phyloP scores from a whole-genome alignment of 495 filamentous ascomycete genomes.

The Lepidopterella palustris region DNA sequence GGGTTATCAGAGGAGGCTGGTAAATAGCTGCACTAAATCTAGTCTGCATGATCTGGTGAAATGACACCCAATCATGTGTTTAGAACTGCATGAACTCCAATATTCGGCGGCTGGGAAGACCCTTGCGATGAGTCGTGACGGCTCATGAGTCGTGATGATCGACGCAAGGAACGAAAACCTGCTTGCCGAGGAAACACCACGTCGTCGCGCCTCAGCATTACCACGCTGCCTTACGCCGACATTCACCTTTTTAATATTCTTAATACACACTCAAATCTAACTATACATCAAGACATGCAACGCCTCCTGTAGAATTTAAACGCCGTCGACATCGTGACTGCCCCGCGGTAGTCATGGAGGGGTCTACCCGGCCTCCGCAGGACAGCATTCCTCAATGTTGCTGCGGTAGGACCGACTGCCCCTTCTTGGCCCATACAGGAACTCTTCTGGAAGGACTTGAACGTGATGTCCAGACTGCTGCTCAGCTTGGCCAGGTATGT shows the following conservation, averaged over 20 bases:
- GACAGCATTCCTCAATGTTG: slow-evolving; percentile 54
- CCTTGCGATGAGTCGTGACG: too few relatives aligned
- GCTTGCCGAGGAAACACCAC: neutral
- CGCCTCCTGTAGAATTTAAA: neutral
- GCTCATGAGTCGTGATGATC: too few relatives aligned
- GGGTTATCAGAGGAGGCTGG: too few relatives aligned
- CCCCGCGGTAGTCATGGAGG: neutral
- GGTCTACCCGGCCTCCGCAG: neutral
- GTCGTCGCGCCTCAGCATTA: neutral
- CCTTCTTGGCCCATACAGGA: slow-evolving; percentile 75
- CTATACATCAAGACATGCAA: neutral
- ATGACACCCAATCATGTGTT: too few relatives aligned
- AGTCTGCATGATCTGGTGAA: too few relatives aligned
- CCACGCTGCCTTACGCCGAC: neutral
- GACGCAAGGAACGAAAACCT: neutral
- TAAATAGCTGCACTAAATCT: too few relatives aligned
- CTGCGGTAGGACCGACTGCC: slow-evolving; percentile 75
- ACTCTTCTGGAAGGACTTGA: slow-evolving; percentile 72
- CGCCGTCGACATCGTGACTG: neutral
- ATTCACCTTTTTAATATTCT: too few relatives aligned
- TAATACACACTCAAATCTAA: too few relatives aligned
- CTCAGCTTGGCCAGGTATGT: slow-evolving; percentile 78
- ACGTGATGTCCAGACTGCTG: slow-evolving; percentile 76
- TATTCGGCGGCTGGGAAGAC: too few relatives aligned
- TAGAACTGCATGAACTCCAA: too few relatives aligned